Conservation (phyloP, 129 eudicot species). For the Gnaphalium uliginosum region DNA sequence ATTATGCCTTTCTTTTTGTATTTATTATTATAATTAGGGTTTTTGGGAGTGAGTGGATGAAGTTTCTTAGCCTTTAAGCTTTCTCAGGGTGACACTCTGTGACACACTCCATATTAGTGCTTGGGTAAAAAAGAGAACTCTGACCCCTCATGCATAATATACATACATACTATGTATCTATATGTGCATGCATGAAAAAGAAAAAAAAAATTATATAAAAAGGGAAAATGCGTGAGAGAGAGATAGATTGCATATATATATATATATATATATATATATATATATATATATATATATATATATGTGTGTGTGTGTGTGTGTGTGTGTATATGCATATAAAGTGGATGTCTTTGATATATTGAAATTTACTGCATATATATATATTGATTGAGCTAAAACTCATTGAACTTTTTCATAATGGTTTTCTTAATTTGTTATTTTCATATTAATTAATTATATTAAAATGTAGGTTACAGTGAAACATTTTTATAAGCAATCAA, state of each 20-base stretch:
- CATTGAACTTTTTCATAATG: too few relatives aligned
- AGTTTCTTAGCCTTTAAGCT: constrained; percentile 74
- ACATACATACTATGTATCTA: constrained; percentile 9
- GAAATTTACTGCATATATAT: too few relatives aligned
- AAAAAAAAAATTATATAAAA: neutral
- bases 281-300: too few relatives aligned
- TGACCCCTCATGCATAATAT: constrained; percentile 23
- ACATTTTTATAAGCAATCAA: neutral
- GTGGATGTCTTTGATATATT: neutral
- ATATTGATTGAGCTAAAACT: too few relatives aligned
- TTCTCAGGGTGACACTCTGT: constrained; percentile 34
- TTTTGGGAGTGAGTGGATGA: constrained; percentile 44
- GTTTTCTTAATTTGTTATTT: too few relatives aligned
- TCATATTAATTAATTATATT: too few relatives aligned
- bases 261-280: constrained; percentile 17
- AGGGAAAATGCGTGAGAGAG: constrained; percentile 17
- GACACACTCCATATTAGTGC: constrained; percentile 51
- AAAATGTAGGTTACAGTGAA: too few relatives aligned
- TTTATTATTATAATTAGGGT: constrained; percentile 61
- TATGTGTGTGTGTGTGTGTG: too few relatives aligned
- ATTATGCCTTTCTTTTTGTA: constrained; percentile 47
- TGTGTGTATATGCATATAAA: constrained; percentile 30
- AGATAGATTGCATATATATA: constrained; percentile 14
- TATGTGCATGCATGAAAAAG: constrained; percentile 29
- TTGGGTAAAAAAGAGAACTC: constrained; percentile 40